Base-by-base conservation (phyloP, 2,329 filamentous ascomycete species). In the Coniochaeta sp. region DNA sequence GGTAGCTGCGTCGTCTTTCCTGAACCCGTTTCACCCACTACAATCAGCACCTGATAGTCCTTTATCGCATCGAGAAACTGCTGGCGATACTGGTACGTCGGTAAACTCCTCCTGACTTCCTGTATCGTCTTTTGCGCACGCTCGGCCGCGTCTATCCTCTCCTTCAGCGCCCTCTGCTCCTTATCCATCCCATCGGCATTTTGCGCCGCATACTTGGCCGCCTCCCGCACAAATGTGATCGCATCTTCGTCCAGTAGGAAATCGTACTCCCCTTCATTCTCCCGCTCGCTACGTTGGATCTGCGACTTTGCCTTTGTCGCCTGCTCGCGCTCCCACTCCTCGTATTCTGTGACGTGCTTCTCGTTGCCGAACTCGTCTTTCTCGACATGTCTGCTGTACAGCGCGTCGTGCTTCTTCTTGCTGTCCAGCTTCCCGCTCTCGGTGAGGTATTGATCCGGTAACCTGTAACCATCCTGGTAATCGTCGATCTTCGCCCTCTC, bases 1-100 rank as follows among this genome's bases (percentile, higher is more conserved):
- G 92, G 90, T 14, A 97, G 73, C 65, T 99, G 94, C 0, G 94
- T 99, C 0, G 92, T 96, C 70, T 99, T 99, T 60, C 94, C 94
- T 59, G 85, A 91, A 50, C 94, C 94, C 0, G 94, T 99, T 67
- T 97, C 91, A 63, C 90, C 94, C 2, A 96, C 91, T 50, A 99
- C 86, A 53, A 99, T 90, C 10, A 99, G 70, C 13, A 95, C 83
- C 62, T 96, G 94, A 58, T 91, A 86, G 50, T 95, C 76, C 30
- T 84, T 81, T n/a, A 97, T 75, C 0, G 94, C 94, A n/a, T 85
- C 81, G 20, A 99, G 76, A 51, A 99, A 87, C 57, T 92, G 78
- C 35, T 96, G 86, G 22, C 91, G 81, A 61, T 92, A 97, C 42
- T 85, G 78, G 67, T 92, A 97, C 42, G 97, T 92, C 0, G 94